Evolutionary conservation across 169 alveolate genomes (phyloP), one percentile per base, ranked within the genome.

Genomic region (Eimeria acervulina): DNA sequence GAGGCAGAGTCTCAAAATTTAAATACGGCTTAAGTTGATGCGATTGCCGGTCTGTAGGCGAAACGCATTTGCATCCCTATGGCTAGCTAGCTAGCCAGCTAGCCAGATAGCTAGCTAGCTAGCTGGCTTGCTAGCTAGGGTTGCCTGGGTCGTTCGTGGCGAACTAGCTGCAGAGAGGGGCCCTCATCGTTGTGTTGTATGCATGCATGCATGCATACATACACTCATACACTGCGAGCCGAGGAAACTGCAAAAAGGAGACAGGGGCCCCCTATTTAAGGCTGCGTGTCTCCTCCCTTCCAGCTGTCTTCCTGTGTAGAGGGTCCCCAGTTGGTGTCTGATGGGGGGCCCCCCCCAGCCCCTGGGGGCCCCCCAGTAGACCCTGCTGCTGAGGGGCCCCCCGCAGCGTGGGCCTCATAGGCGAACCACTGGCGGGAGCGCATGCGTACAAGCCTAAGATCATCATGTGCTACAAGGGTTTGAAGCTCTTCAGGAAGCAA

Each of bases 371-470:
- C 55, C 55, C 55, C 55, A 47, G 55, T 12, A 47, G 55, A 12
- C 19, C 55, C 55, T 12, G 28, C 68, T 44, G 74, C 33, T 40
- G 44, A 26, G 47, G 74, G 36, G 91, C 38, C 91, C 81, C 81
- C 81, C 38, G 81, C 26, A 1, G 81, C 81, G 26, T 83, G 68
- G 26, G 68, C 72, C 91, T 83, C 91, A 31, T 83, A 83, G 21
- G 91, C 63, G 42, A 90, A 68, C 95, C 95, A 90, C 80, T 90
- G 95, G 28, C 95, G 47, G 47, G 95, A 52, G 36, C 95, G 72
- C 95, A 81, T 90, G 44, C 95, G 51, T 23, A 90, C 95, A 33
- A 90, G 90, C 12, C 95, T 40, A 15, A 90, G 95, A 28, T 90
- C 95, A 42, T 90, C 95, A 19, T 90, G 95, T 1, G 95, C 95